Percentiles rank a stretch among this genome's conserved stretches.
Conservation (phyloP, 2,329 filamentous ascomycete genomes). For the Metarhizium sp. region DNA sequence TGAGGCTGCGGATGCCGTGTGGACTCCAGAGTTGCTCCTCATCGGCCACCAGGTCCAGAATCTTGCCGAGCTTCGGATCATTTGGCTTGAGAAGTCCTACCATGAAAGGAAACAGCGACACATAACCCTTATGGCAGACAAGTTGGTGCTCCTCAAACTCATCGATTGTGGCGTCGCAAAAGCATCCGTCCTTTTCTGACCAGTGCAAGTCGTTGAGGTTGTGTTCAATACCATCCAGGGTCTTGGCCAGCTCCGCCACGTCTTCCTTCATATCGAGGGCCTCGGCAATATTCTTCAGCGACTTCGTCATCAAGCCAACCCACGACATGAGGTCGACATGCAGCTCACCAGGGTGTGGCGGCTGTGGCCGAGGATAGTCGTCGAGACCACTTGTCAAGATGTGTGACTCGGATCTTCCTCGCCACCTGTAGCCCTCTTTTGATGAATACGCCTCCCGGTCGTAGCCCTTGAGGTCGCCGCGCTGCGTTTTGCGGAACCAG, state of each 20-base stretch:
- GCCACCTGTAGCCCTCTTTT: conserved; percentile 94
- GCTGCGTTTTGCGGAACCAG: conserved; percentile 92
- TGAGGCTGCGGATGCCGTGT: conserved; percentile 82
- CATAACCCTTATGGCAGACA: conserved; percentile 94
- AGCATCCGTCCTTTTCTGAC: conserved; percentile 70
- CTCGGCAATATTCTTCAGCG: conserved; percentile 70
- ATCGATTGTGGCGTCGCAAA: conserved; percentile 92
- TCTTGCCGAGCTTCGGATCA: conserved; percentile 62
- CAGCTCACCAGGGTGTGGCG: conserved; percentile 89
- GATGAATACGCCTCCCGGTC: conserved; percentile 79
- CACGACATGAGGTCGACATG: conserved; percentile 92
- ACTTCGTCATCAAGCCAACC: conserved; percentile 92
- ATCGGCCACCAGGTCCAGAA: conserved; percentile 70
- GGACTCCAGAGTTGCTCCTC: conserved; percentile 83
- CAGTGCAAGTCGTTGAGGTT: conserved; percentile 95
- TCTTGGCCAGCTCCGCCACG: conserved; percentile 58
- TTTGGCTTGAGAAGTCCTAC: conserved; percentile 68
- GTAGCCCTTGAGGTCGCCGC: conserved; percentile 82
- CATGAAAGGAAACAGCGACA: conserved; percentile 88
- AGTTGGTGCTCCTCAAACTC: conserved; percentile 84
- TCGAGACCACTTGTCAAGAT: conserved; percentile 90
- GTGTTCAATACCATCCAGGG: conserved; percentile 65
- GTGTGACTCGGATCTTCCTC: conserved; percentile 77
- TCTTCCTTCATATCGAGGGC: conserved; percentile 72
- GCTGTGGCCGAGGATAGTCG: conserved; percentile 89